Evolutionary conservation across 108 stramenopile species (phyloP), one percentile per base, ranked within the genome.

Genomic region (Cyclotella kingstonii): DNA sequence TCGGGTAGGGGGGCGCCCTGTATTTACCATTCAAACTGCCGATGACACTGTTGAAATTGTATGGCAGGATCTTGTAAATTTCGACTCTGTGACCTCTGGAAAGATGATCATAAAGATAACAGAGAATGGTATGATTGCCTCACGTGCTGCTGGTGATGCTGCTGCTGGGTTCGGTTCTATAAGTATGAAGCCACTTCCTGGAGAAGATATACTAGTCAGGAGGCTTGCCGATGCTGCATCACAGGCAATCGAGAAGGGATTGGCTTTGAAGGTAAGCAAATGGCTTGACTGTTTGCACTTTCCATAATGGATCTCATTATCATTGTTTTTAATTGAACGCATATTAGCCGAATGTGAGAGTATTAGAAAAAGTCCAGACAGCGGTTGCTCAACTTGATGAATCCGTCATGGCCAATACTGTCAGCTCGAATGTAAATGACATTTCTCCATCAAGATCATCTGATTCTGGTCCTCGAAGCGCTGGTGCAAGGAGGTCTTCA

Each of bases 221-320:
- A 58, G 79, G 41, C 71, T 91, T 14, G 89, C 84, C 2, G 89
- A 87, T 46, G 89, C 83, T 9, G 83, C 83, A 39, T 74, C 86
- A 1, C 89, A 91, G 58, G 86, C 86, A 26, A 61, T 86, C n/a
- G 89, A 91, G 44, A 91, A 91, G 68, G 89, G 89, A 49, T 73
- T 91, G 39, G 89, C 89, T 22, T 75, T 66, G 35, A 87, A 85
- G 73, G 74, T 79, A 53, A 58, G 77, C 66, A 29, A 25, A 56
- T 4, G 17, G 19, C n/a, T n/a, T 2, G 34, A 36, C 51, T 26
- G 1, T 38, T 5, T 10, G 9, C 43, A 42, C 5, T 5, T 66
- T 18, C 29, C 12, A 3, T 35, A 4, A 2, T 26, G 38, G 38
- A 29, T 17, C n/a, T 23, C 22, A 38, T 23, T 4, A 39, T 12